Conservation (phyloP, 352 stramenopile species). For the Blastocystis sp. region DNA sequence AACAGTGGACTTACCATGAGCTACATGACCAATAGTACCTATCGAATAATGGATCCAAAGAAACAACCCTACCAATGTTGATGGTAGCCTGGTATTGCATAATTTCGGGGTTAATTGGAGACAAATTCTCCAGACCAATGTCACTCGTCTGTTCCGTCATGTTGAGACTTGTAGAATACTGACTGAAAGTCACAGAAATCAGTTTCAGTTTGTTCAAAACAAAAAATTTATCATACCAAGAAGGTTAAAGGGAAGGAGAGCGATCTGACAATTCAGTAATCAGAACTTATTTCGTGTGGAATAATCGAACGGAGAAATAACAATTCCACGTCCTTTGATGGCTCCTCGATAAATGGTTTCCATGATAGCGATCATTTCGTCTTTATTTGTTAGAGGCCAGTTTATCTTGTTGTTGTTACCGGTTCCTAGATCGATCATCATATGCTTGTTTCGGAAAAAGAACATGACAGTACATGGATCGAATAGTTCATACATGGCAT, state of each 20-base stretch:
- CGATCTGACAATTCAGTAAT: not conserved
- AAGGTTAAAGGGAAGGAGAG: not conserved
- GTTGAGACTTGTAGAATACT: not conserved
- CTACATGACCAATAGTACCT: conserved; percentile 98
- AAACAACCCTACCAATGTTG: conserved; percentile 98
- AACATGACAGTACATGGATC: conserved; percentile 95
- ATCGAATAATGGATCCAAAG: conserved; percentile 96
- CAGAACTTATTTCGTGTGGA: conserved; percentile 96
- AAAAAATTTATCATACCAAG: not conserved
- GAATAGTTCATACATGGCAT: conserved; percentile 99
- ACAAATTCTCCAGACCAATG: conserved; percentile 51
- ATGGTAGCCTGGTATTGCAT: conserved; percentile 91
- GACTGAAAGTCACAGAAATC: not conserved
- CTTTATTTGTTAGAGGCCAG: conserved; percentile 89
- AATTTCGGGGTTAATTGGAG: conserved; percentile 73
- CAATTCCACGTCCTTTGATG: conserved; percentile 88
- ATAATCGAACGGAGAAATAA: conserved; percentile 97
- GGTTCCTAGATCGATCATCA: conserved; percentile 98
- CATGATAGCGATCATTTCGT: conserved; percentile 98
- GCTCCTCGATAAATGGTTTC: conserved; percentile 94
- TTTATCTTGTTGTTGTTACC: conserved; percentile 99
- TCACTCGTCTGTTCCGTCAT: conserved; percentile 52
- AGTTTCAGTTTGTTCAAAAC: not conserved
- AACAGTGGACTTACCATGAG: conserved; percentile 97
- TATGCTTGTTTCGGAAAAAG: conserved; percentile 99